Evolutionary conservation across 768 basidiomycete genomes (phyloP), one percentile per base, ranked within the genome.

Genomic region (Boletus reticulatus): DNA sequence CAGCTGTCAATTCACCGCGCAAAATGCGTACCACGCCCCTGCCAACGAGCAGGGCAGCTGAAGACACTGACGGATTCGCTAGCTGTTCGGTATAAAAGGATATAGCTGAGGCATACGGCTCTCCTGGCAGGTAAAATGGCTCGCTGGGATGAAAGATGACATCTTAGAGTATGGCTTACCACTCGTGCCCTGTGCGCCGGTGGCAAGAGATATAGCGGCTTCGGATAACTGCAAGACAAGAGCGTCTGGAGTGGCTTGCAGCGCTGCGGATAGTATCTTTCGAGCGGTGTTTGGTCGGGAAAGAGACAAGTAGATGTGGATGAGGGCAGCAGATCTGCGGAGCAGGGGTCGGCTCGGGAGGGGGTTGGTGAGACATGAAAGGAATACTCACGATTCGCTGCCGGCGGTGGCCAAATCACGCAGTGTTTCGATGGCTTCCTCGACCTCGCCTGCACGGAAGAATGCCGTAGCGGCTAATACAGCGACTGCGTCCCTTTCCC

Each of bases 401-500:
- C 92, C 89, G 59, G 87, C 82, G 32, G 84, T 83, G 46, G 85
- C 87, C 7, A 81, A 68, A 42, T 81, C 82, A 9, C 86, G 85
- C 32, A 98, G 78, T 0, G 91, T 94, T 72, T 96, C 94, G 24
- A 97, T 75, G 2, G 94, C 94, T 73, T 98, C 94, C 71, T 97
- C 94, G 12, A 89, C 73, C 73, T 97, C 94, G 3, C 87, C 88
- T 16, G 90, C 90, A 34, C 83, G 76, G 16, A 86, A 81, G 69
- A 96, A 96, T 1, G 92, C 91, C 13, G 88, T 92, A n/a, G 87
- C 93, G 31, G 92, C 91, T 19, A 92, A 73, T 29, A 92, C 89
- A 50, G 84, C 78, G 7, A 95, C 92, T 43, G 84, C 69, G 19
- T 84, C 82, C 67, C 85, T 91, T 60, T 91, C 92, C 55, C 76